phyloP scores from a whole-genome alignment of 176 grass and related monocot genomes.

The Rhipidocladum racemiflorum region DNA sequence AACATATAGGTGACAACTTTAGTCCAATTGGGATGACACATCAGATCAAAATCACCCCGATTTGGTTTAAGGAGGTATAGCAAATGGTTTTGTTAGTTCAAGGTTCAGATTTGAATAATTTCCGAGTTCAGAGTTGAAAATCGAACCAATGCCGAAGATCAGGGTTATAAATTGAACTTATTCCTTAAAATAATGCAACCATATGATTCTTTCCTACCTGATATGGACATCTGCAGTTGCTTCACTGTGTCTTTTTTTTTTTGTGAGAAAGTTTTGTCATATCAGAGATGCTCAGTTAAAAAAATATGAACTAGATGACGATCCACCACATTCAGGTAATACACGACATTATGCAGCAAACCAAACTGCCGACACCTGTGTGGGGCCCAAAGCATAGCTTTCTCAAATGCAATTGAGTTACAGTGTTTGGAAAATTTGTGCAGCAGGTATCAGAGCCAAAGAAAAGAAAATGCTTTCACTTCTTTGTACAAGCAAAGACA shows the following conservation, averaged over 20 bases:
- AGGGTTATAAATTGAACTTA: too few relatives aligned
- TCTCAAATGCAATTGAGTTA: slow-evolving; percentile 13
- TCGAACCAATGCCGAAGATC: too few relatives aligned
- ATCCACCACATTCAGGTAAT: background rate
- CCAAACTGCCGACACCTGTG: background rate
- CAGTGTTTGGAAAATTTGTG: slow-evolving; percentile 33
- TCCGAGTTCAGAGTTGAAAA: too few relatives aligned
- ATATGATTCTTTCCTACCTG: background rate
- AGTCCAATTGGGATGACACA: too few relatives aligned
- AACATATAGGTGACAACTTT: too few relatives aligned
- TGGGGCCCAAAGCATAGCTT: background rate
- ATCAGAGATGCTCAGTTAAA: background rate
- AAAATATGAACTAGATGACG: background rate
- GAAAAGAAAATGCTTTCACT: slow-evolving; percentile 18
- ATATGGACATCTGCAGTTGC: background rate
- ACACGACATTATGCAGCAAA: background rate
- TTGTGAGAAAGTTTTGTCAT: background rate
- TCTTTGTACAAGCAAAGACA: slow-evolving; percentile 39
- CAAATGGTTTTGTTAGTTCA: too few relatives aligned
- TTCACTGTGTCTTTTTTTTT: too few relatives aligned
- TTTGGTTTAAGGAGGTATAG: too few relatives aligned
- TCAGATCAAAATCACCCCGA: too few relatives aligned
- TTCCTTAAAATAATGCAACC: background rate
- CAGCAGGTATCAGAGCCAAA: slow-evolving; percentile 27
- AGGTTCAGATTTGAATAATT: too few relatives aligned